Percentiles rank a stretch among this genome's conserved stretches.
These are phyloP conservation scores for Komagataella phaffii DNA, from an alignment of 805 yeast species.

Conservation along the genomic window DNA sequence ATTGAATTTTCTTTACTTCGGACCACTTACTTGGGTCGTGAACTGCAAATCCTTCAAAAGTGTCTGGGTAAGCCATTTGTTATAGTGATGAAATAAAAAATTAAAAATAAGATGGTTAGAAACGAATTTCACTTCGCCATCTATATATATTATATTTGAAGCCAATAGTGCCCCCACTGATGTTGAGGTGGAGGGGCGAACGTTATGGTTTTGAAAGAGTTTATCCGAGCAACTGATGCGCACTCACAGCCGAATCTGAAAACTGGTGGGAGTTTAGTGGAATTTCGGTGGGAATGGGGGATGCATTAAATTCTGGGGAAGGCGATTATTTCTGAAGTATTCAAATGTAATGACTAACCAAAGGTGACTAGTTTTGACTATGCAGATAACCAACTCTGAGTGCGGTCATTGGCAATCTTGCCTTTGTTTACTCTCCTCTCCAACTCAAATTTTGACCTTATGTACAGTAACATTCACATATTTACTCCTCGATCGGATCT, in stretches of 20 bases:
- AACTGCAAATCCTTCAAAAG: conserved; percentile 15
- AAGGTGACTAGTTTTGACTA: too few species aligned
- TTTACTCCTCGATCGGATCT: neutral
- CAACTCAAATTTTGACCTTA: too few species aligned
- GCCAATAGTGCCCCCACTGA: neutral
- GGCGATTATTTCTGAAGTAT: neutral
- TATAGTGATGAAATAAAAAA: neutral
- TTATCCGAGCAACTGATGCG: neutral
- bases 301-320: neutral
- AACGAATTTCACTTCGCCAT: neutral
- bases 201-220: neutral
- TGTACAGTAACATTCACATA: too few species aligned
- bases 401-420: neutral
- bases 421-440: neutral
- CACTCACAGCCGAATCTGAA: neutral
- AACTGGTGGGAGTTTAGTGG: neutral
- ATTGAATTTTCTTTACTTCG: conserved; percentile 8
- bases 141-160: too few species aligned
- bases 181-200: neutral
- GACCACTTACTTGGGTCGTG: conserved; percentile 12
- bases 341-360: neutral
- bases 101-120: too few species aligned
- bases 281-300: neutral
- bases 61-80: conserved; percentile 2
- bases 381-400: too few species aligned